Conservation (phyloP, 2,329 filamentous ascomycete species). For the Ceratocystis cubensis region DNA sequence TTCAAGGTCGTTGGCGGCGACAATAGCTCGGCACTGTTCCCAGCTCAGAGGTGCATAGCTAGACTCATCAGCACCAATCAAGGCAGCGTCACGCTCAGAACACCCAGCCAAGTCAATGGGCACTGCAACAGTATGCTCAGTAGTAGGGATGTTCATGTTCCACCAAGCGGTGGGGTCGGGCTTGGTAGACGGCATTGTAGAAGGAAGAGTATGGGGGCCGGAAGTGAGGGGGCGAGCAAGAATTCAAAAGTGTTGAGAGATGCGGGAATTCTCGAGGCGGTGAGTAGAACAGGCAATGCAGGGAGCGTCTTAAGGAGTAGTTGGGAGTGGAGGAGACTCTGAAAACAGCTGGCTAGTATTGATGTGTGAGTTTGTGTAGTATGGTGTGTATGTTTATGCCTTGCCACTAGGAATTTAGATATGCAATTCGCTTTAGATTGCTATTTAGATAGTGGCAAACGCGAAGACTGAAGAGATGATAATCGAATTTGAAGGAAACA, state of each 20-base stretch:
- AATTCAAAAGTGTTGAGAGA: neutral
- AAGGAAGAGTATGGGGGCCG: neutral
- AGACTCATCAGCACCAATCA: slow-evolving; percentile 58
- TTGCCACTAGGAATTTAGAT: neutral
- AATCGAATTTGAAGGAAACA: too few relatives aligned
- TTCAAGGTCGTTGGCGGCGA: slow-evolving; percentile 55
- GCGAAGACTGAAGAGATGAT: neutral
- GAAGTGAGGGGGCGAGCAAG: neutral
- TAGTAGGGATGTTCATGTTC: slow-evolving; percentile 63
- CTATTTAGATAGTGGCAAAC: neutral
- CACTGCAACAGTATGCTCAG: slow-evolving; percentile 51
- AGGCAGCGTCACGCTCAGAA: slow-evolving; percentile 53
- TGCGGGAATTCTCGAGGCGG: neutral
- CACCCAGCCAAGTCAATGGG: slow-evolving; percentile 56
- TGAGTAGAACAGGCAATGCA: neutral
- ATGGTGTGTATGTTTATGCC: neutral
- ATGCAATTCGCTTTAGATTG: neutral
- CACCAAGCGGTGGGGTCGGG: slow-evolving; percentile 48
- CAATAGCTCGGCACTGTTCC: slow-evolving; percentile 53
- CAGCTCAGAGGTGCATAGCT: slow-evolving; percentile 54
- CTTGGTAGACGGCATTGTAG: neutral
- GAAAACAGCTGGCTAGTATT: neutral
- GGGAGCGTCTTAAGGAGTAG: neutral
- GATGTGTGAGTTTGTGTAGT: neutral
- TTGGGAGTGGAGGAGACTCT: neutral